phyloP scores from a whole-genome alignment of 805 yeast species.

The Candida tallmaniae region DNA sequence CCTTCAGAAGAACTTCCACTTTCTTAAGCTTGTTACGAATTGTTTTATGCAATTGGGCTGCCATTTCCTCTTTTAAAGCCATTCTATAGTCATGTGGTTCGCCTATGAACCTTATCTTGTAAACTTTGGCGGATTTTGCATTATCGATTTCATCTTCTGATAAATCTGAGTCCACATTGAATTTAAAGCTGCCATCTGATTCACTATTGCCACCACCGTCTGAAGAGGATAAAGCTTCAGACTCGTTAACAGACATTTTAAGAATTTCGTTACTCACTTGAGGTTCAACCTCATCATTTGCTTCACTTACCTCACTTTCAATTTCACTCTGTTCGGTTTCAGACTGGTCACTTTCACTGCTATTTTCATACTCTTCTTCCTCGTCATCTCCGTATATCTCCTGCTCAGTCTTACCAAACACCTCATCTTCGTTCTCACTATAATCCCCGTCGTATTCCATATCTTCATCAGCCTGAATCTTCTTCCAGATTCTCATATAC shows the following conservation, averaged over 20 bases:
- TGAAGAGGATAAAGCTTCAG: too few species aligned
- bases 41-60: conserved; percentile 9
- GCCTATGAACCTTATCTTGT: not conserved
- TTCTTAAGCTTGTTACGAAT: conserved; percentile 4
- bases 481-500: too few species aligned
- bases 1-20: conserved; percentile 1
- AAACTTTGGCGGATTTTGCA: not conserved
- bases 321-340: not conserved
- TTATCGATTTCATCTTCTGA: not conserved
- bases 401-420: not conserved
- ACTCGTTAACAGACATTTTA: too few species aligned
- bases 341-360: not conserved
- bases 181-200: too few species aligned
- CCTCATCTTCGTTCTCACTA: too few species aligned
- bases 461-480: too few species aligned
- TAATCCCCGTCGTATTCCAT: too few species aligned
- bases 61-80: conserved; percentile 10
- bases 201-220: too few species aligned
- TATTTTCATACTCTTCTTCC: too few species aligned
- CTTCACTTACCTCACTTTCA: not conserved
- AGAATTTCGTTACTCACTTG: too few species aligned
- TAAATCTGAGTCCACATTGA: too few species aligned
- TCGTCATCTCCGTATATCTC: not conserved
- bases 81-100: conserved; percentile 5
- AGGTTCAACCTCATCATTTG: not conserved